Evolutionary conservation across 2,329 filamentous ascomycete species (phyloP), one percentile per base, ranked within the genome.

Genomic region (Aspergillus sp.): DNA sequence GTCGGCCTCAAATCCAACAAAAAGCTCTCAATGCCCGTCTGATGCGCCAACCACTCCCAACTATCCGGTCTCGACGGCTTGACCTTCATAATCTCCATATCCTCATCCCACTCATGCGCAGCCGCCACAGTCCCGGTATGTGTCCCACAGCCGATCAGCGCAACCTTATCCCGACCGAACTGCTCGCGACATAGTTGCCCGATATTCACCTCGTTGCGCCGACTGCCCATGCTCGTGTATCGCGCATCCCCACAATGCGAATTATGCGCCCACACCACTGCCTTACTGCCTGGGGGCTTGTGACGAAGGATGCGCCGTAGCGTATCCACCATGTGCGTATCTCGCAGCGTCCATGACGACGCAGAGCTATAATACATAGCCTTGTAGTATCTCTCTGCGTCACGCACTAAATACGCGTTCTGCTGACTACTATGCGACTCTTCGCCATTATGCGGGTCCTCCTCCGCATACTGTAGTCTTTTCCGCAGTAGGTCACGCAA

Each of bases 231-330:
- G 57, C 77, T 78, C 5, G 81, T 84, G 36, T 76, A 79, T 15
- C 82, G 75, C n/a, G 82, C 82, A 64, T 84, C 82, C n/a, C 82
- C 82, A 10, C 83, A 69, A 53, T 84, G 82, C 53, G 78, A 81
- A 60, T 83, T 84, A 63, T 83, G 82, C 25, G 82, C 82, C 82
- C 82, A 85, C 10, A 84, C 78, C 4, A 84, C 76, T 0, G 80
- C 81, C 60, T 83, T 83, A 10, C 71, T 71, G 1, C 72, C 69
- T 1, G 69, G 54, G 1, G 73, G 71, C 36, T 77, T 77, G 57
- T 76, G 72, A 57, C 79, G 73, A 19, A 83, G 68, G 1, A 83
- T 65, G 2, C 82, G 77, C 0, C 69, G 61, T 25, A 84, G 71
- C 0, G 80, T 82, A 17, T 80, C 73, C 61, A 82, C 82, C 82